These are phyloP conservation scores for Lactarius vividus DNA, from an alignment of 768 basidiomycete genomes.

Conservation along the genomic window DNA sequence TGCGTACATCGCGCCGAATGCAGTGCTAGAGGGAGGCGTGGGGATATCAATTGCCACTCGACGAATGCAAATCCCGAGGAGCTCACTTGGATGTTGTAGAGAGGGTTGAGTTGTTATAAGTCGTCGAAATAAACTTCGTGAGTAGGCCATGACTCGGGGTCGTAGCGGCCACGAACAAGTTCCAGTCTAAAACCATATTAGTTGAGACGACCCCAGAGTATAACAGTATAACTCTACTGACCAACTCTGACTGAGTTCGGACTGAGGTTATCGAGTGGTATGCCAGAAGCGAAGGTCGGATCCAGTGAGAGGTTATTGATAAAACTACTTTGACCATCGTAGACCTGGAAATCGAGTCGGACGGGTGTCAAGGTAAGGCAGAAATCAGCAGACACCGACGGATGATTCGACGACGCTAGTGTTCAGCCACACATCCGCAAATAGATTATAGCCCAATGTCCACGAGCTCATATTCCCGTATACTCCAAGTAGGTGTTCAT, in stretches of 20 bases:
- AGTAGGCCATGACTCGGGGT: background rate
- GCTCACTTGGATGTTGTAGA: conserved; percentile 8
- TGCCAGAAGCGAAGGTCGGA: conserved; percentile 4
- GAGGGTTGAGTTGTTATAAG: background rate
- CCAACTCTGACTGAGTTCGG: background rate
- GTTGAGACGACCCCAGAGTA: background rate
- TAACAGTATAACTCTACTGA: background rate
- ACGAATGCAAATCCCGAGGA: background rate
- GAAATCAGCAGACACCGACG: conserved; percentile 8
- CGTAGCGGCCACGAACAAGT: conserved; percentile 21
- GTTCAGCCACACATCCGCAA: conserved; percentile 54
- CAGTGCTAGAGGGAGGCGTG: conserved; percentile 11
- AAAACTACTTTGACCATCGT: conserved; percentile 6
- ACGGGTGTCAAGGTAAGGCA: background rate
- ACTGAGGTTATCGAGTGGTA: conserved; percentile 5
- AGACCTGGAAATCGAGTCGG: conserved; percentile 10
- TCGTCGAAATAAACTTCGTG: conserved; percentile 7
- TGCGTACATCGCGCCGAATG: conserved; percentile 29
- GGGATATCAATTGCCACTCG: background rate
- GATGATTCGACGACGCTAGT: conserved; percentile 45
- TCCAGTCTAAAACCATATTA: conserved; percentile 12
- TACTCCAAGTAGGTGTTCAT: conserved; percentile 12
- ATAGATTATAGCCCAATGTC: conserved; percentile 63
- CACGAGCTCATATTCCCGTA: conserved; percentile 38
- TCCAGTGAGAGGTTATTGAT: background rate